phyloP scores from a whole-genome alignment of 2,329 filamentous ascomycete species.

The Penicillium crustosum region DNA sequence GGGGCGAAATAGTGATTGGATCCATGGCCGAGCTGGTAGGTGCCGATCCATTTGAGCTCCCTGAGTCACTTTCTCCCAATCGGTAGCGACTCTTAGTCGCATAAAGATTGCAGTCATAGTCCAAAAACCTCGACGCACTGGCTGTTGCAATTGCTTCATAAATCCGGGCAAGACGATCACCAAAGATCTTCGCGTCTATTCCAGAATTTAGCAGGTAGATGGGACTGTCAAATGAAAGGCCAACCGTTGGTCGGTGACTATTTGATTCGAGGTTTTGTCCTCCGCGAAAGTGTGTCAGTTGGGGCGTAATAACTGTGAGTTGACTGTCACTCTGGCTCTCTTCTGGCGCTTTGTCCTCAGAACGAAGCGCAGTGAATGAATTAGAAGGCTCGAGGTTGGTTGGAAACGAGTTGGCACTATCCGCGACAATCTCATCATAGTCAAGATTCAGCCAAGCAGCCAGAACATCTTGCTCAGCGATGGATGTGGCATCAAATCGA shows the following conservation, averaged over 20 bases:
- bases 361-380: background rate
- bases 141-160: conserved; percentile 23
- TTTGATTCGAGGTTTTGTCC: background rate
- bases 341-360: background rate
- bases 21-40: background rate
- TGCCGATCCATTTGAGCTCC: background rate
- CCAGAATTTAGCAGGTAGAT: conserved; percentile 26
- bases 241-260: background rate
- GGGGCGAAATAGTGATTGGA: background rate
- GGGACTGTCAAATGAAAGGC: conserved; percentile 20
- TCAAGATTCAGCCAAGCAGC: conserved; percentile 15
- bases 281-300: background rate
- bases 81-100: conserved; percentile 17
- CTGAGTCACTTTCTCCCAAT: conserved; percentile 9
- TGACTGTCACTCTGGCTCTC: background rate
- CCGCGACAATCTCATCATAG: background rate
- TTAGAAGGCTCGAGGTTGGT: background rate
- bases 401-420: background rate
- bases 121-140: conserved; percentile 20
- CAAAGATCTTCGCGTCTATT: conserved; percentile 19
- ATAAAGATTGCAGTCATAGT: conserved; percentile 24
- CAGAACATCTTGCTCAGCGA: conserved; percentile 6
- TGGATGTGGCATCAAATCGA: background rate
- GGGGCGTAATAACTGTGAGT: background rate
- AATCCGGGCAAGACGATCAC: conserved; percentile 19